Evolutionary conservation across 495 filamentous ascomycete species (phyloP).

Genomic region (Tuber microsphaerosporum): DNA sequence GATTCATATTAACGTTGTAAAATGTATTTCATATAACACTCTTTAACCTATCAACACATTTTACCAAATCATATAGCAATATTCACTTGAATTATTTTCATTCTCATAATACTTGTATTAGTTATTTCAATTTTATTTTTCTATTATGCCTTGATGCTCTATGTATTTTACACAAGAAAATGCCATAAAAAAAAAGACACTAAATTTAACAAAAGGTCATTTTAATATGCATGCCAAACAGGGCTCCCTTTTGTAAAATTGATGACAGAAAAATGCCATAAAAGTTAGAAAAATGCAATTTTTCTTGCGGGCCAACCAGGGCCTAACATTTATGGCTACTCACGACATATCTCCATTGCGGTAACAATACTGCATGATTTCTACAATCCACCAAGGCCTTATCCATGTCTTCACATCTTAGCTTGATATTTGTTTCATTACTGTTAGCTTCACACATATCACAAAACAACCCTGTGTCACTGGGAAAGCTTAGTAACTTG

Average conservation of each 20-base stretch:
- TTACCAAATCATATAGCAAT: not conserved
- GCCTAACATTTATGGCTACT: no score
- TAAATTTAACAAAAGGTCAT: not conserved
- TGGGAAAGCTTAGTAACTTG: no score
- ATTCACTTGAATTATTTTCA: not conserved
- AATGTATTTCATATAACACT: not conserved
- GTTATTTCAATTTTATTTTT: not conserved
- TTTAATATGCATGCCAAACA: not conserved
- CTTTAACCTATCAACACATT: not conserved
- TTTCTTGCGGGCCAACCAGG: not conserved
- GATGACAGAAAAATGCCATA: not conserved
- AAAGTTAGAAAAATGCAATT: not conserved
- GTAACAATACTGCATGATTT: no score
- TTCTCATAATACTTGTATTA: not conserved
- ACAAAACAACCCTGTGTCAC: no score
- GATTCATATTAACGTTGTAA: no score
- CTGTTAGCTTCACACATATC: no score
- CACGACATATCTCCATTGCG: no score
- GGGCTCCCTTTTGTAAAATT: not conserved
- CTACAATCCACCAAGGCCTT: no score
- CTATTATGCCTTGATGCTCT: not conserved
- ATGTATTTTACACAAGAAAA: not conserved
- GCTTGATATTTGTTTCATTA: no score
- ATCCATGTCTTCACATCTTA: no score
- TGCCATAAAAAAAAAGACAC: not conserved